These are phyloP conservation scores for Xylariaceae sp. DNA, from an alignment of 2,329 filamentous ascomycete genomes.

Conservation along the genomic window DNA sequence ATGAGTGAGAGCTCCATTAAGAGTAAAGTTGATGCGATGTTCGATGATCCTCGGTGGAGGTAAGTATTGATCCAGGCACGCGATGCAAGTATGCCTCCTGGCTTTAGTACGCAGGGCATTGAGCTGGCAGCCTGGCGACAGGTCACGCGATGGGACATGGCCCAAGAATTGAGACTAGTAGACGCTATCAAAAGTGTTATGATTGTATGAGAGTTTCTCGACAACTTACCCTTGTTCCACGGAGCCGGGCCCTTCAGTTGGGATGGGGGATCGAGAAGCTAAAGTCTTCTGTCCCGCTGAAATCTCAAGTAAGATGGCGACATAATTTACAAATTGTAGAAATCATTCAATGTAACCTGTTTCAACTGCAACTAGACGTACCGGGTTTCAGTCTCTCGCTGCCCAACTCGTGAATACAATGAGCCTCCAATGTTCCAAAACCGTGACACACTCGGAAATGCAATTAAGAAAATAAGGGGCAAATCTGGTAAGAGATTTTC, in stretches of 20 bases:
- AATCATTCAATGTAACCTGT: too few species aligned
- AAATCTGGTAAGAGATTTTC: too few species aligned
- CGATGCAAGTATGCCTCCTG: conserved; percentile 40
- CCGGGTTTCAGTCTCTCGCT: too few species aligned
- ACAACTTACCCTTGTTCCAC: conserved; percentile 35
- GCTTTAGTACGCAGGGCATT: conserved; percentile 42
- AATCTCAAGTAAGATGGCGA: too few species aligned
- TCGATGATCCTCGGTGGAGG: conserved; percentile 31
- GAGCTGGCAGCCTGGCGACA: conserved; percentile 35
- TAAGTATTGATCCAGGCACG: conserved; percentile 30
- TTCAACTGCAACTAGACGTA: too few species aligned
- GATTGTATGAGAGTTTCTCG: conserved; percentile 36
- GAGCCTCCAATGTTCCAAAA: too few species aligned
- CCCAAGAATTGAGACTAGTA: conserved; percentile 43
- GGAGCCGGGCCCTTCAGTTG: conserved; percentile 8
- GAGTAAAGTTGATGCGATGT: too few species aligned
- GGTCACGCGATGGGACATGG: conserved; percentile 36
- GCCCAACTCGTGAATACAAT: too few species aligned
- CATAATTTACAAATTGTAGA: too few species aligned
- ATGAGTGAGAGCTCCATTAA: too few species aligned
- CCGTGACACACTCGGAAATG: too few species aligned
- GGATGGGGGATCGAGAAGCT: conserved; percentile 15
- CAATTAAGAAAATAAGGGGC: too few species aligned
- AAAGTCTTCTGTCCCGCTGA: conserved; percentile 29
- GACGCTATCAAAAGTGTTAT: conserved; percentile 42